These are phyloP conservation scores for Candida bentonensis DNA, from an alignment of 805 yeast species.

Conservation along the genomic window DNA sequence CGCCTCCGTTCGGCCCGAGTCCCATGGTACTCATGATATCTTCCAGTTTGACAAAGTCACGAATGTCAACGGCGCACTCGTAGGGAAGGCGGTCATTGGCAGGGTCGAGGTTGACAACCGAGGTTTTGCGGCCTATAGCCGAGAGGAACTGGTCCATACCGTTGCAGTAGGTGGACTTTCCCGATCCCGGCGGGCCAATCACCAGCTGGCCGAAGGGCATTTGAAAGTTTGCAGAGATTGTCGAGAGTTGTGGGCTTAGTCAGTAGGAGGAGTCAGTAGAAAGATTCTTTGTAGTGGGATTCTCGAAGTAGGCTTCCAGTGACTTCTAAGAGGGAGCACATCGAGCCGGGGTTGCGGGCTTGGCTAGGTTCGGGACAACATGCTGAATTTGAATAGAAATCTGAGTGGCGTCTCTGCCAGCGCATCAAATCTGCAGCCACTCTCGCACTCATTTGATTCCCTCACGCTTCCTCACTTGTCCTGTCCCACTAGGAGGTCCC, in stretches of 20 bases:
- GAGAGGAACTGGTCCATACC: constrained; percentile 86
- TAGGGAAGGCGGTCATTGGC: constrained; percentile 66
- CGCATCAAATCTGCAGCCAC: too few relatives aligned
- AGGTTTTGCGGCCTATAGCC: constrained; percentile 82
- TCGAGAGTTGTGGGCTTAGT: background rate
- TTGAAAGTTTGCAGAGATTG: background rate
- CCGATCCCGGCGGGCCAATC: constrained; percentile 97
- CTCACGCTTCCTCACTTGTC: too few relatives aligned
- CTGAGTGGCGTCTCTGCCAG: too few relatives aligned
- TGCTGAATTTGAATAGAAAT: too few relatives aligned
- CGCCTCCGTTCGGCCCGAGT: constrained; percentile 83
- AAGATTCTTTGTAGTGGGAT: background rate
- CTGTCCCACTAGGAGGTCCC: too few relatives aligned
- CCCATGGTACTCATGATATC: constrained; percentile 61
- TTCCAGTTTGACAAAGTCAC: constrained; percentile 63
- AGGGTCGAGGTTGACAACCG: constrained; percentile 85
- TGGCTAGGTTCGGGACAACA: too few relatives aligned
- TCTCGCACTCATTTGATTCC: too few relatives aligned
- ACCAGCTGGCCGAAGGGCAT: constrained; percentile 65
- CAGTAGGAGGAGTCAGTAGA: too few relatives aligned
- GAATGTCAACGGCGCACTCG: constrained; percentile 61
- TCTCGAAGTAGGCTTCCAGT: background rate
- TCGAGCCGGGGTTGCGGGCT: too few relatives aligned
- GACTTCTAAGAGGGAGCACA: too few relatives aligned
- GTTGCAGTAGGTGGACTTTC: constrained; percentile 87